Conservation (phyloP, 208 protist genomes). For the Leishmania arabica region DNA sequence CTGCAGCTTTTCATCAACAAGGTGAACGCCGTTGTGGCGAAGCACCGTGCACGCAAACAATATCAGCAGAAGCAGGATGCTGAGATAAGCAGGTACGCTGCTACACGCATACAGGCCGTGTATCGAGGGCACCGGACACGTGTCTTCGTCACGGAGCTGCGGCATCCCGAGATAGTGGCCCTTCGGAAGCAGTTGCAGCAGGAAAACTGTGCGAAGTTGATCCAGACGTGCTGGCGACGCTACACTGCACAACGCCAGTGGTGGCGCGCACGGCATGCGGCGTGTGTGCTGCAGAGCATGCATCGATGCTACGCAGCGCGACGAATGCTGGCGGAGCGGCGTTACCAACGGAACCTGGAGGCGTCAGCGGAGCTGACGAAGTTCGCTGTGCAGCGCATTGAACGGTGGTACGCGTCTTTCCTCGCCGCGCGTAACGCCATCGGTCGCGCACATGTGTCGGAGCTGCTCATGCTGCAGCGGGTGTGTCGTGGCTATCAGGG, state of each 20-base stretch:
- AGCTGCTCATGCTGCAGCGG: conserved; percentile 45
- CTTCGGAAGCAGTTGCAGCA: conserved; percentile 1
- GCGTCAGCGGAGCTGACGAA: conserved; percentile 7
- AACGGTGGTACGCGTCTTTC: conserved; percentile 22
- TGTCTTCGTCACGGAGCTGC: conserved; percentile 33
- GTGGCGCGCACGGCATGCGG: conserved; percentile 20
- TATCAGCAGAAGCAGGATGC: conserved; percentile 25
- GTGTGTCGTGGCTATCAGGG: conserved; percentile 38
- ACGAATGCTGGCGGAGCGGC: conserved; percentile 19
- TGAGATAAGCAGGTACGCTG: conserved; percentile 47
- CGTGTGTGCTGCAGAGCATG: conserved; percentile 36
- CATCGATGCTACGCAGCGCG: conserved; percentile 38
- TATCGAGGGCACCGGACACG: conserved; percentile 60
- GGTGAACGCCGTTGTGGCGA: conserved; percentile 52
- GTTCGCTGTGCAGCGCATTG: conserved; percentile 33
- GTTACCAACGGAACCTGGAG: not conserved
- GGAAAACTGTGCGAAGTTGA: not conserved
- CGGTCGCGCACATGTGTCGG: not conserved
- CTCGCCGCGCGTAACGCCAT: conserved; percentile 22
- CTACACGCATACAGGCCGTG: conserved; percentile 59
- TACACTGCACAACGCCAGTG: conserved; percentile 16
- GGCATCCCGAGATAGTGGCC: conserved; percentile 42
- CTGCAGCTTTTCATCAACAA: conserved; percentile 65
- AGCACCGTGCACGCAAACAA: conserved; percentile 41
- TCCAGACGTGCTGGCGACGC: conserved; percentile 38